phyloP scores from a whole-genome alignment of 202 grass and related monocot species.

The Schoenoplectus tabernaemontani region DNA sequence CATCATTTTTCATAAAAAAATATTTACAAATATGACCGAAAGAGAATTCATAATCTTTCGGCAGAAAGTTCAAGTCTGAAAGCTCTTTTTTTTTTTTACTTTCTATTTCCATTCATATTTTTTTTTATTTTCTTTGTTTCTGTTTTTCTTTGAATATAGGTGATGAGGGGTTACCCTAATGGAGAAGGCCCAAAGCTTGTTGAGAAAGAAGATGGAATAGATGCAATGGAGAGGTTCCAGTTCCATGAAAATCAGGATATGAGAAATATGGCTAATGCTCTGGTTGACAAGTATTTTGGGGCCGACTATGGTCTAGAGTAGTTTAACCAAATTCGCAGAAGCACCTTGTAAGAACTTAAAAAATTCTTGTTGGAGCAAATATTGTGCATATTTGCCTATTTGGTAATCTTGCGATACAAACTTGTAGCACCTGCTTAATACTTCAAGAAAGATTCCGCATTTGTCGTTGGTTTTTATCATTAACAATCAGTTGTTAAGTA shows the following conservation, averaged over 20 bases:
- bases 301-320: conserved; percentile 80
- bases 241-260: conserved; percentile 93
- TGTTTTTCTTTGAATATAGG: conserved; percentile 32
- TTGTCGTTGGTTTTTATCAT: too few relatives aligned
- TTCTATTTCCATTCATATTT: neutral
- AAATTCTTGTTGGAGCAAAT: too few relatives aligned
- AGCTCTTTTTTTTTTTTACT: too few relatives aligned
- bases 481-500: too few relatives aligned
- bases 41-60: neutral
- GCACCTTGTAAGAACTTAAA: neutral
- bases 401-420: neutral
- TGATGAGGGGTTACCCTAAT: conserved; percentile 83
- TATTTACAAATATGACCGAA: neutral
- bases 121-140: neutral
- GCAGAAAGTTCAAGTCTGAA: neutral
- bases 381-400: too few relatives aligned
- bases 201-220: conserved; percentile 72
- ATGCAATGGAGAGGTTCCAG: conserved; percentile 95
- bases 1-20: neutral
- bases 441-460: too few relatives aligned
- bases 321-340: neutral
- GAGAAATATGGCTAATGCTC: conserved; percentile 81
- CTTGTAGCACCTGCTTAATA: too few relatives aligned
- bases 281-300: conserved; percentile 88
- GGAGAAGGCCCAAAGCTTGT: conserved; percentile 72